A percentile compares a stretch with the other conserved stretches of the same genome.
Conservation (phyloP, 768 basidiomycete genomes). For the Pleurotus tuoliensis region DNA sequence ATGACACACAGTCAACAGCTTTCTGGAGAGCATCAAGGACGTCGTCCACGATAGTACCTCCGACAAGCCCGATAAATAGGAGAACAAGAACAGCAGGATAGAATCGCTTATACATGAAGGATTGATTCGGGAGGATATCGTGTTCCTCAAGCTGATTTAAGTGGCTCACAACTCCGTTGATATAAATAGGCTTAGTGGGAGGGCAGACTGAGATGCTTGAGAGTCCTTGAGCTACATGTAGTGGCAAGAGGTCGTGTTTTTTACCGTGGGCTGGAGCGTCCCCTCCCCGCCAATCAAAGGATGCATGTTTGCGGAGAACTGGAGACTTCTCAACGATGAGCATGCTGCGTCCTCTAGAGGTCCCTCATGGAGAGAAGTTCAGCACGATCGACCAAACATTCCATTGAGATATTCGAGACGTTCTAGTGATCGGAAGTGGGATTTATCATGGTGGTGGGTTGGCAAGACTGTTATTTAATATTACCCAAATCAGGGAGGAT, state of each 20-base stretch:
- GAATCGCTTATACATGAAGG: not conserved
- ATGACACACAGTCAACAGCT: slow-evolving; percentile 23
- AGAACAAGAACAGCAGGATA: not conserved
- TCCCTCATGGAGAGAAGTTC: too few species aligned
- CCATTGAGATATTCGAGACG: too few species aligned
- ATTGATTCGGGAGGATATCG: too few species aligned
- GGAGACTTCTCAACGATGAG: too few species aligned
- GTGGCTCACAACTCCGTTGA: not conserved
- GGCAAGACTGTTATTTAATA: too few species aligned
- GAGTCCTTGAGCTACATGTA: not conserved
- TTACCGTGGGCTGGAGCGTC: too few species aligned
- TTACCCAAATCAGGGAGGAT: too few species aligned
- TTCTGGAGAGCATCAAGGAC: slow-evolving; percentile 19
- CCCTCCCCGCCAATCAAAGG: not conserved
- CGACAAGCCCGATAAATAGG: not conserved
- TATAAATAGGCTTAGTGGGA: slow-evolving; percentile 4
- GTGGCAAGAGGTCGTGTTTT: not conserved
- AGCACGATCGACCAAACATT: too few species aligned
- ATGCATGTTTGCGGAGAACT: not conserved
- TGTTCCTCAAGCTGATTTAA: not conserved
- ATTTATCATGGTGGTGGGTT: too few species aligned
- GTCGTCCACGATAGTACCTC: not conserved
- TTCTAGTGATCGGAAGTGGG: too few species aligned
- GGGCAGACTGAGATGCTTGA: not conserved
- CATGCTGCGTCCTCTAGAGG: too few species aligned